phyloP scores from a whole-genome alignment of 1,284 basidiomycete genomes.

The Vanrija sp. region DNA sequence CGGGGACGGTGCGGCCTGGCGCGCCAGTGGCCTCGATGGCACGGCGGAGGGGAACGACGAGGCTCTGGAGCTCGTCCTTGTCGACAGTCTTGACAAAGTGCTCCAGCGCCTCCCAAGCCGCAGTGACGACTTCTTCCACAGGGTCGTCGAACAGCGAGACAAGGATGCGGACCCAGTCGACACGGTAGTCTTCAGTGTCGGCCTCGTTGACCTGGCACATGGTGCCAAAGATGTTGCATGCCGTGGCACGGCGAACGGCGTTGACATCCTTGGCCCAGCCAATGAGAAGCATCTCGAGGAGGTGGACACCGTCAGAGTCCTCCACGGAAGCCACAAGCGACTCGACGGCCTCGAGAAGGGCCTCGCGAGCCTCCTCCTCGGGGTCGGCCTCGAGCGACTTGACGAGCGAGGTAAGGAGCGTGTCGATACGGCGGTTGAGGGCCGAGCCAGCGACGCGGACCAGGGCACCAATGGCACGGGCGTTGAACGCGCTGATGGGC shows the following conservation, averaged over 20 bases:
- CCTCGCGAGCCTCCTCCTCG: slow-evolving; percentile 65
- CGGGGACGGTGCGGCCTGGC: slow-evolving; percentile 73
- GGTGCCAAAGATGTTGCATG: slow-evolving; percentile 68
- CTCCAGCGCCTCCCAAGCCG: slow-evolving; percentile 80
- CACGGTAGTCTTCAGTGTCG: slow-evolving; percentile 76
- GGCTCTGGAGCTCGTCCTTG: slow-evolving; percentile 86
- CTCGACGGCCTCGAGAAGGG: slow-evolving; percentile 71
- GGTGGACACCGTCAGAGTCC: slow-evolving; percentile 81
- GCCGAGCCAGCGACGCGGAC: slow-evolving; percentile 91
- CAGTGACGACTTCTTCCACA: slow-evolving; percentile 68
- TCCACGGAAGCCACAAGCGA: slow-evolving; percentile 69
- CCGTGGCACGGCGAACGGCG: slow-evolving; percentile 68
- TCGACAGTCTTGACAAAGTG: slow-evolving; percentile 83
- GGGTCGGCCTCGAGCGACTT: slow-evolving; percentile 59
- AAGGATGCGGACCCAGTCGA: slow-evolving; percentile 95
- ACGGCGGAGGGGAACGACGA: slow-evolving; percentile 82
- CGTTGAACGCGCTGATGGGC: slow-evolving; percentile 94
- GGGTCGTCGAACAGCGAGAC: slow-evolving; percentile 80
- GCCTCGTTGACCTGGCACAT: slow-evolving; percentile 75
- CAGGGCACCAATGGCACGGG: slow-evolving; percentile 81
- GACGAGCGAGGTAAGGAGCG: slow-evolving; percentile 71
- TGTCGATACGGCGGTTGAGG: slow-evolving; percentile 73
- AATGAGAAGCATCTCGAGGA: slow-evolving; percentile 80
- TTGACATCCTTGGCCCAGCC: slow-evolving; percentile 79
- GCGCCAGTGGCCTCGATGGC: slow-evolving; percentile 82